Evolutionary conservation across 2,329 filamentous ascomycete species (phyloP), one percentile per base, ranked within the genome.

Genomic region (Drechslerella coelobrocha): DNA sequence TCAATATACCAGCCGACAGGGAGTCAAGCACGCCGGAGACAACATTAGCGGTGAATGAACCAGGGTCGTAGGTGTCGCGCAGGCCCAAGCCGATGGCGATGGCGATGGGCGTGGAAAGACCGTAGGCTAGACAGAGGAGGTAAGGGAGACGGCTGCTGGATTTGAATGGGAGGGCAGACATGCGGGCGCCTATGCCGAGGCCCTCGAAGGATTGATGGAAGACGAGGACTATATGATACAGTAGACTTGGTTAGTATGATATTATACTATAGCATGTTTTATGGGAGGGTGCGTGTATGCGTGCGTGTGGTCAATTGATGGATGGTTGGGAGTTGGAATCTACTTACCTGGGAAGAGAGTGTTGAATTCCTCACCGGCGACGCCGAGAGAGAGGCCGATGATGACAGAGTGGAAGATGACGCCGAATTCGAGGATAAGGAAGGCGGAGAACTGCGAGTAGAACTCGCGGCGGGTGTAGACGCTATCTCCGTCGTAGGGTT

Each of bases 191-290:
- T 0, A 92, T 85, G 0, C 89, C 89, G 48, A 92, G 82, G 2
- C 89, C 89, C 76, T 91, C 89, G 75, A 92, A 90, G 81, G 89
- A 86, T 75, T 91, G 89, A 76, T 91, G 89, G 80, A 91, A 91
- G 62, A 91, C 79, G 65, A 92, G 89, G 59, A 91, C 89, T 69
- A 47, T 14, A 29, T 47, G 82, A 37, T 17, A 19, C n/a, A 61
- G 26, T n/a, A n/a, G 7, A 4, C 8, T 55, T 37, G 34, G 54
- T 39, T 12, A 34, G 29, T 34, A 34, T 34, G 12, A 7, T 34
- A 7, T 6, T 34, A 7, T 34, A 34, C 29, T 12, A 34, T 34
- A 39, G n/a, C n/a, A n/a, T n/a, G n/a, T n/a, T n/a, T n/a, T n/a
- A n/a, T n/a, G n/a, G n/a, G n/a, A n/a, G n/a, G n/a, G n/a, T n/a